Percentiles rank a stretch among this genome's conserved stretches.
phyloP scores from a whole-genome alignment of 2,329 filamentous ascomycete genomes.

The Talaromyces pinophilus region DNA sequence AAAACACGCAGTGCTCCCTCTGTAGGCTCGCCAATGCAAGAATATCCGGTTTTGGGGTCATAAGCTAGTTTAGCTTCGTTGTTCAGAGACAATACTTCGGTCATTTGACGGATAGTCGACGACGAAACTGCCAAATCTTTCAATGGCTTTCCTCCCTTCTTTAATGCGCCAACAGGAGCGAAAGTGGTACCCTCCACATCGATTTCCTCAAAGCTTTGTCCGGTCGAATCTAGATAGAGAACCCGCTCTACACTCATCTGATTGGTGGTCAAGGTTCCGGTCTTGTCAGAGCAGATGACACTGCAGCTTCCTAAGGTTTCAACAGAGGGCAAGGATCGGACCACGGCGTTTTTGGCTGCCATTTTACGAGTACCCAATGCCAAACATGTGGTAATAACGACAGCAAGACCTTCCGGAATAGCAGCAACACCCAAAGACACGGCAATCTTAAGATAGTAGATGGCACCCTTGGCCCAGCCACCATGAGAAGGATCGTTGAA shows the following conservation, averaged over 20 bases:
- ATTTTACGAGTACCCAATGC: conserved; percentile 96
- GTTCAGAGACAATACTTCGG: conserved; percentile 71
- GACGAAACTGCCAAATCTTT: conserved; percentile 70
- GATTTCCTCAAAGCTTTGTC: conserved; percentile 76
- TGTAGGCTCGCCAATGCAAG: conserved; percentile 88
- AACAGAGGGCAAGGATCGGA: conserved; percentile 92
- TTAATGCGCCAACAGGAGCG: conserved; percentile 75
- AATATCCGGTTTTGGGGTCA: conserved; percentile 74
- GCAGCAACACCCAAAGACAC: conserved; percentile 97
- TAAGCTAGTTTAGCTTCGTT: conserved; percentile 85
- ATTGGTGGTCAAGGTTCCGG: conserved; percentile 95
- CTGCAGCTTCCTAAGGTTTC: conserved; percentile 99
- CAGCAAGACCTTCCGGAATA: conserved; percentile 94
- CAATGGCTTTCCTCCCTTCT: conserved; percentile 66
- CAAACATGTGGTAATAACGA: conserved; percentile 98
- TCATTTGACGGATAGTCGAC: conserved; percentile 75
- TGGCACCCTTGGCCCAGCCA: conserved; percentile 92
- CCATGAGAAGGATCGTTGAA: conserved; percentile 95
- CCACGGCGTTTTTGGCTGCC: conserved; percentile 97
- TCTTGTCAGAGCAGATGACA: conserved; percentile 99
- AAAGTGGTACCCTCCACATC: conserved; percentile 93
- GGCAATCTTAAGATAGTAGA: conserved; percentile 99
- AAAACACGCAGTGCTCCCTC: conserved; percentile 89
- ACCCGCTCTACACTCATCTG: conserved; percentile 98
- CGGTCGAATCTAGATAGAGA: conserved; percentile 75